Evolutionary conservation across 2,329 filamentous ascomycete species (phyloP).

Genomic region (Exophiala viscosa): DNA sequence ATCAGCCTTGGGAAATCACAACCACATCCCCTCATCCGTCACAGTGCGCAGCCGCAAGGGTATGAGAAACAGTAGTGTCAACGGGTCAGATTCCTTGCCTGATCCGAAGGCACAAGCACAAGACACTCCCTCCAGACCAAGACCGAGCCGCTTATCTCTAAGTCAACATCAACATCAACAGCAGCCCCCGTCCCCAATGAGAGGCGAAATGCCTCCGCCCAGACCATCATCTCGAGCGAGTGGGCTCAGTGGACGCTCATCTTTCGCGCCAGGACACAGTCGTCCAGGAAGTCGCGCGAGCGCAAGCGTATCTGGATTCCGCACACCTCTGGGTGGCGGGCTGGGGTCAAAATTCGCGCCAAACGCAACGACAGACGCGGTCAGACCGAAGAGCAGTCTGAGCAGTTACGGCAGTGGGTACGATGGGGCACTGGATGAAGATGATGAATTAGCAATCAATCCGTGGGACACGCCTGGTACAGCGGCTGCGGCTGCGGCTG

Average conservation of each 20-base stretch:
- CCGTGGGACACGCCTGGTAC: background rate
- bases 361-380: conserved; percentile 29
- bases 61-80: conserved; percentile 56
- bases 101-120: conserved; percentile 26
- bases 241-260: conserved; percentile 21
- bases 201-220: conserved; percentile 25
- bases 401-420: conserved; percentile 21
- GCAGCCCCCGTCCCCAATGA: conserved; percentile 48
- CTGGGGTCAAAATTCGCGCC: conserved; percentile 20
- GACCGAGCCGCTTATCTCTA: conserved; percentile 59
- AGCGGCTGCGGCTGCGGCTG: conserved; percentile 7
- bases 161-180: conserved; percentile 37
- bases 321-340: conserved; percentile 19
- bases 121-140: conserved; percentile 23
- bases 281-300: conserved; percentile 28
- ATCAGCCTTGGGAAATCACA: conserved; percentile 46
- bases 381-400: conserved; percentile 28
- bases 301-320: conserved; percentile 25
- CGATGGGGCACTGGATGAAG: conserved; percentile 28
- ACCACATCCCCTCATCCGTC: conserved; percentile 54
- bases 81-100: conserved; percentile 35
- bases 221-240: conserved; percentile 30
- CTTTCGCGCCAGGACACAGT: conserved; percentile 24
- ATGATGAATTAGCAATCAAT: background rate
- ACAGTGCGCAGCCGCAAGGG: conserved; percentile 65